phyloP scores from a whole-genome alignment of 768 basidiomycete genomes.

The Xerocomus potaroensis region DNA sequence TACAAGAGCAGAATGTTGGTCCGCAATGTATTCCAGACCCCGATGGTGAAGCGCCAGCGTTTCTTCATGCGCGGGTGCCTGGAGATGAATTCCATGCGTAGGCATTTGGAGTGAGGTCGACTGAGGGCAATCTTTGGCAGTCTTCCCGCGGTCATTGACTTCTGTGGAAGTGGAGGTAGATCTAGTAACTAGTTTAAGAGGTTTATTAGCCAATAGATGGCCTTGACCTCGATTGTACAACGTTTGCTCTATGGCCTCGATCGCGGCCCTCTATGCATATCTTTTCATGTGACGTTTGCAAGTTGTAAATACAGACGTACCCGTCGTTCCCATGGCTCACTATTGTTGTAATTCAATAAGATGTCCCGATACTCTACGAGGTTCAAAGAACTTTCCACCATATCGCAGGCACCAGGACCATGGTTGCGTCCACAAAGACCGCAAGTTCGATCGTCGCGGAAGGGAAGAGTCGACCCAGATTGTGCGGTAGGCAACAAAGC shows the following conservation, averaged over 20 bases:
- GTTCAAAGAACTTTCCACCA: constrained; percentile 64
- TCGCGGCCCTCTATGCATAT: constrained; percentile 51
- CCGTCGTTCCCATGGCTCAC: constrained; percentile 62
- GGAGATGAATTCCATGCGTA: neutral
- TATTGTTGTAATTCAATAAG: constrained; percentile 56
- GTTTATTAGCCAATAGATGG: constrained; percentile 58
- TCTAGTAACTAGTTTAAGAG: constrained; percentile 49
- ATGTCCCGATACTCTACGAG: constrained; percentile 67
- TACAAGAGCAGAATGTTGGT: neutral
- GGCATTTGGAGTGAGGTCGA: constrained; percentile 2
- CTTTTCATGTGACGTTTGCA: constrained; percentile 5
- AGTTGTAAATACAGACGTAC: constrained; percentile 36
- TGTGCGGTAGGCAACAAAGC: constrained; percentile 4
- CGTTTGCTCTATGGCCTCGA: constrained; percentile 65
- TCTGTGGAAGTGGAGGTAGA: constrained; percentile 15
- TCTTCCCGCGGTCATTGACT: neutral
- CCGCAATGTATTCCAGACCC: neutral
- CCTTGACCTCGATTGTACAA: constrained; percentile 53
- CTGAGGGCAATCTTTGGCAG: neutral
- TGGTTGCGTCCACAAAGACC: constrained; percentile 60
- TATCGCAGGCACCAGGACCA: constrained; percentile 48
- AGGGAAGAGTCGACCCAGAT: neutral
- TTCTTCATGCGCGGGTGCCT: neutral
- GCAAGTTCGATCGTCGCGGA: constrained; percentile 35
- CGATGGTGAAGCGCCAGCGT: neutral